Evolutionary conservation across 495 filamentous ascomycete species (phyloP).

Genomic region (Xylaria telfairii): DNA sequence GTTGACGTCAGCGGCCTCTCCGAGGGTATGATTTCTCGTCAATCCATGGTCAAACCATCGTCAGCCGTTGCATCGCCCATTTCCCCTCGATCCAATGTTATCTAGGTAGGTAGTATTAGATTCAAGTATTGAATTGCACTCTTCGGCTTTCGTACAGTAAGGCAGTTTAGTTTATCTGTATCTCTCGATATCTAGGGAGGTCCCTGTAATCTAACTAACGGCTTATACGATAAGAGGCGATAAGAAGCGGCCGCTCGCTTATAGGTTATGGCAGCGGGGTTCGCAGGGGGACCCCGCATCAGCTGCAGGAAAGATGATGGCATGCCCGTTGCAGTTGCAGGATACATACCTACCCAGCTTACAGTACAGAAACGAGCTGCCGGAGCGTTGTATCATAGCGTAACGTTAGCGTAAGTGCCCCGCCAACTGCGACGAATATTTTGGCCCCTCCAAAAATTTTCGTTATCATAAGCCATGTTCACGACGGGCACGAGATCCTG

Average conservation of each 20-base stretch:
- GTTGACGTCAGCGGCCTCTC: not conserved
- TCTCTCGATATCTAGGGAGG: no score
- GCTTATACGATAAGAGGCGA: not conserved
- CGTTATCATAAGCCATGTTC: slow-evolving; percentile 1
- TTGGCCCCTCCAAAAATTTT: slow-evolving; percentile 24
- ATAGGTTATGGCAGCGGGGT: not conserved
- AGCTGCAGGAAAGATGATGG: slow-evolving; percentile 19
- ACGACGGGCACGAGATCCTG: not conserved
- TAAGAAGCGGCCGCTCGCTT: not conserved
- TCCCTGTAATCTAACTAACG: no score
- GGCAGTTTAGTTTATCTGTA: no score
- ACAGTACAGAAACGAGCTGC: not conserved
- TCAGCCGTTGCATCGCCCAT: not conserved
- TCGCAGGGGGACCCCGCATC: slow-evolving; percentile 24
- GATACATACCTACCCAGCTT: no score
- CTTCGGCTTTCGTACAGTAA: not conserved
- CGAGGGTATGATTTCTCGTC: not conserved
- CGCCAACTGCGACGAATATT: slow-evolving; percentile 17
- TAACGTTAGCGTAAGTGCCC: slow-evolving; percentile 5
- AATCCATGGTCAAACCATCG: not conserved
- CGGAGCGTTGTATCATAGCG: not conserved
- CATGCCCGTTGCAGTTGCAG: slow-evolving; percentile 1
- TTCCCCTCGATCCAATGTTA: not conserved
- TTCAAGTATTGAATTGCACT: not conserved
- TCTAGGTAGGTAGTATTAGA: no score